A percentile compares a stretch with the other conserved stretches of the same genome.
phyloP scores from a whole-genome alignment of 768 basidiomycete species.

The Rhizopogon rudus region DNA sequence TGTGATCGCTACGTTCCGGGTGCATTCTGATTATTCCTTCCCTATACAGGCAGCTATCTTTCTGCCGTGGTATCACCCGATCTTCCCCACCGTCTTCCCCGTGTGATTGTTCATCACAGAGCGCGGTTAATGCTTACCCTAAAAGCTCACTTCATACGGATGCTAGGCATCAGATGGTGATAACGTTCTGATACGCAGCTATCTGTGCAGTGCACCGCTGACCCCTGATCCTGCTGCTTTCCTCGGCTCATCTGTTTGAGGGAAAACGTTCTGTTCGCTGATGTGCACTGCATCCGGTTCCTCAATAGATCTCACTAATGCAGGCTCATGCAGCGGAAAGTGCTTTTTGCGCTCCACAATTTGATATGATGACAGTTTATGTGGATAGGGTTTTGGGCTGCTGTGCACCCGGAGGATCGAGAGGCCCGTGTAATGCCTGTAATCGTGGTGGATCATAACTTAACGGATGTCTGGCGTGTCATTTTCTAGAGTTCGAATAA shows the following conservation, averaged over 20 bases:
- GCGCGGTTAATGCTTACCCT: neutral
- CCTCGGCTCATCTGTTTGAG: neutral
- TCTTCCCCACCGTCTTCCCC: no score
- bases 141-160: no score
- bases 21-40: no score
- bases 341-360: neutral
- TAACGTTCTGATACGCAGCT: neutral
- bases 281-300: neutral
- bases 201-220: neutral
- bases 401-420: neutral
- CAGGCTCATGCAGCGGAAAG: neutral
- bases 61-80: no score
- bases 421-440: neutral
- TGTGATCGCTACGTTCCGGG: no score
- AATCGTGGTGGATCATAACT: neutral
- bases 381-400: neutral
- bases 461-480: neutral
- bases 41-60: no score
- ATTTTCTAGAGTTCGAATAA: neutral
- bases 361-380: neutral
- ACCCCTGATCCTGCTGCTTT: neutral
- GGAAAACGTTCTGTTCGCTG: neutral
- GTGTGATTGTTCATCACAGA: neutral
- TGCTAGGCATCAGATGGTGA: neutral
- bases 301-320: neutral